Evolutionary conservation across 192 early-diverging fungal species (phyloP), one percentile per base, ranked within the genome.

Genomic region (Backusella westeae): DNA sequence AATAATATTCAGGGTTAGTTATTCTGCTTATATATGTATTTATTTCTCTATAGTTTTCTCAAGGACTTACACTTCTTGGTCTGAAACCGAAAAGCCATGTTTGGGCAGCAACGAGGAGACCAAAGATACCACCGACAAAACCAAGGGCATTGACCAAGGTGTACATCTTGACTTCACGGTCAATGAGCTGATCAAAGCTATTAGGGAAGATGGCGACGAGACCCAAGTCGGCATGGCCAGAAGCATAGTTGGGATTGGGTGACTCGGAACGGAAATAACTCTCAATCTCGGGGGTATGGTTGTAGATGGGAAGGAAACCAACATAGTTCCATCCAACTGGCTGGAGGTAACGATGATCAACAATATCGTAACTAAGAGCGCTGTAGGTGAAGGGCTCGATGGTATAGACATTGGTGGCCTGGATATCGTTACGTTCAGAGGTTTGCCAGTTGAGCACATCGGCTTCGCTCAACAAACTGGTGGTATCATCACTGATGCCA

Each of bases 121-220:
- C 80, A 67, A 81, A 75, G 17, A 81, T 59, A 78, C 80, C 80
- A 78, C 80, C 80, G 5, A 77, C 76, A 41, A 81, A 77, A 74
- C 80, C 80, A 53, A 81, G 69, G 8, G 80, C 80, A 53, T 81
- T 81, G 9, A 81, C 34, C 2, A 81, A 49, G 12, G 73, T 78
- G 29, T 81, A 81, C 66, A 81, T 73, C 73, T 81, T 81, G 69
- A 74, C 69, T 59, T 81, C 80, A 38, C 77, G 76, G 26, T 70
- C 76, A n/a, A 67, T 23, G 3, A 63, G 35, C 23, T 19, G 49
- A 17, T 65, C 63, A 38, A 69, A 81, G 59, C 23, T 69, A 21
- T 69, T 6, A 34, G 76, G 76, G 12, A 73, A 41, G 29, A 81
- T 21, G n/a, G 77, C 39, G 46, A 81, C 14, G 23, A 70, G 26